These are phyloP conservation scores for Lepidium sativum DNA, from an alignment of 345 rosid genomes.

Conservation along the genomic window DNA sequence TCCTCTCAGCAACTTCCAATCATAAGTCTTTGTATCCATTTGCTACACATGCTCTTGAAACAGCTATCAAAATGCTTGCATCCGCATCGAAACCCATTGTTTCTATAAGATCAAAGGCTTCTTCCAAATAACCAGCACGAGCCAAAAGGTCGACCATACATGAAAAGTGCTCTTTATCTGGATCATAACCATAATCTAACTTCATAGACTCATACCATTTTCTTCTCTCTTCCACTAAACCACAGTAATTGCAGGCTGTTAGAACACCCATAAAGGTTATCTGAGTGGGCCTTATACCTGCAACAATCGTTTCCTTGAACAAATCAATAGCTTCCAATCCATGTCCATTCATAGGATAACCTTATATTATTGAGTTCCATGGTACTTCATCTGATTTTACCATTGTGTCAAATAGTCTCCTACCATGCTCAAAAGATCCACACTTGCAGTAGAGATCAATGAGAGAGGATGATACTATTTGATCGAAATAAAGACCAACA, in stretches of 20 bases:
- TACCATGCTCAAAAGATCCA: conserved; percentile 38
- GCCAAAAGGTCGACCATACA: conserved; percentile 79
- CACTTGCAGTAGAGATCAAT: conserved; percentile 75
- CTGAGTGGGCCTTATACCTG: conserved; percentile 42
- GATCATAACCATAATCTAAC: conserved; percentile 44
- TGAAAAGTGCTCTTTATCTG: conserved; percentile 63
- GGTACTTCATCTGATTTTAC: conserved; percentile 50
- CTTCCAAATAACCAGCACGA: conserved; percentile 63
- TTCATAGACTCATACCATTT: conserved; percentile 58
- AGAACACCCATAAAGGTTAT: conserved; percentile 57
- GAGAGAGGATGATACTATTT: conserved; percentile 61
- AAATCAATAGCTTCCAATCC: conserved; percentile 53
- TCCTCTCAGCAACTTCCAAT: conserved; percentile 52
- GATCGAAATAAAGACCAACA: conserved; percentile 58
- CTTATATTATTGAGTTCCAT: conserved; percentile 85
- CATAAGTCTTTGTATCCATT: conserved; percentile 61
- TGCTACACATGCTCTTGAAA: conserved; percentile 68
- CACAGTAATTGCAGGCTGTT: conserved; percentile 81
- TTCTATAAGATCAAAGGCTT: conserved; percentile 50
- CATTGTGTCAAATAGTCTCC: conserved; percentile 53
- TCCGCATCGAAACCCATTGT: conserved; percentile 58
- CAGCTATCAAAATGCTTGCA: conserved; percentile 64
- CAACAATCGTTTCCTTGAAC: conserved; percentile 59
- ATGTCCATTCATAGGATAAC: conserved; percentile 76
- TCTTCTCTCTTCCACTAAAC: conserved; percentile 63